Evolutionary conservation across 345 rosid genomes (phyloP), one percentile per base, ranked within the genome.

Genomic region (Crucihimalaya himalaica): DNA sequence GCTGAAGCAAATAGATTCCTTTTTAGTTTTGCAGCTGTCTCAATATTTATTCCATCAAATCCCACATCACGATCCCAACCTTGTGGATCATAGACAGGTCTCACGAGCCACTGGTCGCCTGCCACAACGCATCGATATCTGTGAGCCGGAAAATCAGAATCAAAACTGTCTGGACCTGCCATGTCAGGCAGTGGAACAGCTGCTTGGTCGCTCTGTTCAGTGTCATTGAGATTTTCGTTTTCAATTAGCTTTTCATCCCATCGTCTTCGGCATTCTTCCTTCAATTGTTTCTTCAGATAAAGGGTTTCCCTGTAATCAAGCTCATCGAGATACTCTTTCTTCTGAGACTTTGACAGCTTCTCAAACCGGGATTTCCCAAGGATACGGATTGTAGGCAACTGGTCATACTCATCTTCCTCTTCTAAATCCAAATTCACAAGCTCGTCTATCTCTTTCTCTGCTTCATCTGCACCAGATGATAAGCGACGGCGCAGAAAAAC

Each of bases 31-130:
- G 78, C 46, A 74, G 89, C 85, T 43, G 92, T 81, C 81, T 95
- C 97, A 73, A 90, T 78, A 78, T 81, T 92, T 73, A 95, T 77
- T 39, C 97, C 97, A 73, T 95, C 97, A 63, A 91, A 95, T 13
- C 99, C 92, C 13, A 92, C 91, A 77, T 92, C 99, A 37, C 84
- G 89, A 84, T 95, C 99, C 99, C 97, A 92, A 15, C 99, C 97
- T 47, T 88, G 92, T 62, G 93, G 89, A 76, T 95, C 93, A 68
- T 86, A 88, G 74, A 95, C 97, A 62, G 97, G 97, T 81, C 97
- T 85, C 48, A 63, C 82, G 66, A 86, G 78, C 86, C 86, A 84
- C 75, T 81, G 85, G 42, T 95, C 91, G 68, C 81, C 56, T 31
- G 84, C 73, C 11, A 78, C 84, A 65, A 88, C 63, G 66, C 89